A percentile compares a stretch with the other conserved stretches of the same genome.
Evolutionary conservation across 768 basidiomycete genomes (phyloP).

Genomic region (Pleurotus eryngii): DNA sequence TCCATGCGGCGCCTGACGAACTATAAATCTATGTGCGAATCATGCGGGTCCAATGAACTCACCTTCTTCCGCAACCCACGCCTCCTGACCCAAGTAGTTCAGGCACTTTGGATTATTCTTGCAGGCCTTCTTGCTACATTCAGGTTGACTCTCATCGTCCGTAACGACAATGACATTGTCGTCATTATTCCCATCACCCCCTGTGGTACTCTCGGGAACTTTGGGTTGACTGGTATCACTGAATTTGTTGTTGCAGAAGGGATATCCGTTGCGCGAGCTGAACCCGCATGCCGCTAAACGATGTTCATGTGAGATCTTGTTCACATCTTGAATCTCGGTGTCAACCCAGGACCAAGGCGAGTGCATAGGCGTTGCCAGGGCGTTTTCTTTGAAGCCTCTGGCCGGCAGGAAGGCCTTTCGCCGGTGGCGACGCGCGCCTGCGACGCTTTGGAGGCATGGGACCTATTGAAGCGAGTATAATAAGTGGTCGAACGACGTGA

Average conservation of each 20-base stretch:
- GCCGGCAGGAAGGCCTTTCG: conserved; percentile 56
- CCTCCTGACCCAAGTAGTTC: conserved; percentile 82
- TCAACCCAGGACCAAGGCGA: conserved; percentile 83
- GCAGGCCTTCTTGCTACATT: conserved; percentile 64
- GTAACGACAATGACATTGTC: conserved; percentile 70
- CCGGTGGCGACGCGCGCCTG: conserved; percentile 41
- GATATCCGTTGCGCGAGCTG: conserved; percentile 42
- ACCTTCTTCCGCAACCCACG: conserved; percentile 73
- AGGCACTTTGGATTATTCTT: conserved; percentile 80
- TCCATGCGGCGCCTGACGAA: conserved; percentile 42
- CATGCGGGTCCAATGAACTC: conserved; percentile 12
- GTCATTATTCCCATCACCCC: conserved; percentile 32
- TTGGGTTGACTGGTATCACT: conserved; percentile 20
- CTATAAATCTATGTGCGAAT: conserved; percentile 10
- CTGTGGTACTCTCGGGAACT: background rate
- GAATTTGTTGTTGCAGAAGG: conserved; percentile 61
- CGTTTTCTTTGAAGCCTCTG: conserved; percentile 59
- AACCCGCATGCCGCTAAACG: conserved; percentile 67
- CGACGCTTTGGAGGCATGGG: conserved; percentile 60
- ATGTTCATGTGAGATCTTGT: conserved; percentile 67
- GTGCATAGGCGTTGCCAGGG: conserved; percentile 40
- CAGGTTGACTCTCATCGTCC: conserved; percentile 51
- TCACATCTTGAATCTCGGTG: conserved; percentile 51
- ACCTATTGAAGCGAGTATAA: no score
- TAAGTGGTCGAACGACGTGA: no score